These are phyloP conservation scores for Hypsizygus marmoreus DNA, from an alignment of 768 basidiomycete genomes.

Conservation along the genomic window DNA sequence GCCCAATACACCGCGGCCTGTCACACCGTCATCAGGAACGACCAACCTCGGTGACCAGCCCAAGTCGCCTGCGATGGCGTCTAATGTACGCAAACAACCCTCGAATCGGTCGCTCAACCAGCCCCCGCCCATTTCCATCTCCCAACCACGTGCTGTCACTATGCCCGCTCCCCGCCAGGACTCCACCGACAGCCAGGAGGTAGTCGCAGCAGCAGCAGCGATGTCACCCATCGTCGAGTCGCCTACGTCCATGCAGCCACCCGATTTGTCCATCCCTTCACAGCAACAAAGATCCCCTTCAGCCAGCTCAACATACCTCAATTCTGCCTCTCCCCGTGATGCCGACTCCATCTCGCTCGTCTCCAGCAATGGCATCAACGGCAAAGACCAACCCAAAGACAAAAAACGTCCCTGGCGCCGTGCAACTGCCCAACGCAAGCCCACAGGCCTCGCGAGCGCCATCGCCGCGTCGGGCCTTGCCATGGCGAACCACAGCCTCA, in stretches of 20 bases:
- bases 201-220: too few species aligned
- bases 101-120: conserved; percentile 35
- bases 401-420: conserved; percentile 49
- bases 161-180: conserved; percentile 20
- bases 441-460: conserved; percentile 65
- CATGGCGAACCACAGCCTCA: conserved; percentile 60
- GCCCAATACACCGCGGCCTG: conserved; percentile 11
- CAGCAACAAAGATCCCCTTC: conserved; percentile 9
- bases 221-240: conserved; percentile 44
- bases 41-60: conserved; percentile 19
- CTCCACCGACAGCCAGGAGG: conserved; percentile 8
- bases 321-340: conserved; percentile 19
- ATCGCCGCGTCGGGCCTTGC: conserved; percentile 67
- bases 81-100: conserved; percentile 27
- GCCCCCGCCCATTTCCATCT: conserved; percentile 19
- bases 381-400: conserved; percentile 28
- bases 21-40: conserved; percentile 18
- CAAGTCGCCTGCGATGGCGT: conserved; percentile 21
- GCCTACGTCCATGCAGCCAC: conserved; percentile 38
- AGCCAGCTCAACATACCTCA: conserved; percentile 19
- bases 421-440: conserved; percentile 42
- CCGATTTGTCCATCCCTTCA: conserved; percentile 25
- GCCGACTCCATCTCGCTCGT: conserved; percentile 24
- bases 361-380: conserved; percentile 21
- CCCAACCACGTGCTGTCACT: conserved; percentile 28